phyloP scores from a whole-genome alignment of 2,329 filamentous ascomycete genomes.

The Coniochaeta sp. region DNA sequence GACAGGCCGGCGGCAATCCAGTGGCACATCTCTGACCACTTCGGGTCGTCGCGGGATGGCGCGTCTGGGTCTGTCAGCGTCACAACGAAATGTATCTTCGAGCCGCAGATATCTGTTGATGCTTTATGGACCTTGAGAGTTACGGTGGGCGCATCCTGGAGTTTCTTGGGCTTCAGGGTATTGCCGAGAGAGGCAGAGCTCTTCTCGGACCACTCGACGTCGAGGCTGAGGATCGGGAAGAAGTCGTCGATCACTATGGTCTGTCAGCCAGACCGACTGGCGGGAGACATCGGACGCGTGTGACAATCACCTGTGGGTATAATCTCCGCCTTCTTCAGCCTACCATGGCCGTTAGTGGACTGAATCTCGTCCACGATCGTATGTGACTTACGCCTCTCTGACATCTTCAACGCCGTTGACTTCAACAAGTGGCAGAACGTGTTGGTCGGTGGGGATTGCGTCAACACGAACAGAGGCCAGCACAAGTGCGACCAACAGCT shows the following conservation, averaged over 20 bases:
- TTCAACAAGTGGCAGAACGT: background rate
- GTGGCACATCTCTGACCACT: conserved; percentile 39
- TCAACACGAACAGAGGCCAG: background rate
- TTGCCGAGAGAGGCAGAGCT: conserved; percentile 45
- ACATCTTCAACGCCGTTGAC: background rate
- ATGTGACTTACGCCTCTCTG: conserved; percentile 5
- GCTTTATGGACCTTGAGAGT: conserved; percentile 15
- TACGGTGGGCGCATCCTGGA: conserved; percentile 26
- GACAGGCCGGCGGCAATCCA: conserved; percentile 30
- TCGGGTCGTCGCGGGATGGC: conserved; percentile 31
- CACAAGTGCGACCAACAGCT: background rate
- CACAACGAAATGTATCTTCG: conserved; percentile 19
- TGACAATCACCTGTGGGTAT: conserved; percentile 14
- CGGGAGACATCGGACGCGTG: background rate
- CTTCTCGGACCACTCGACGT: conserved; percentile 36
- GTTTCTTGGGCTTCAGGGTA: conserved; percentile 27
- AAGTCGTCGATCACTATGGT: conserved; percentile 51
- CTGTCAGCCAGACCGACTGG: conserved; percentile 3
- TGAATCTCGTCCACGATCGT: conserved; percentile 19
- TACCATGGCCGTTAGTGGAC: conserved; percentile 18
- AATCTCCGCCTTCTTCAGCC: conserved; percentile 16
- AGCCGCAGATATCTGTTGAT: conserved; percentile 4
- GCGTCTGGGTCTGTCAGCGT: conserved; percentile 36
- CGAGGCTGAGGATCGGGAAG: conserved; percentile 42
- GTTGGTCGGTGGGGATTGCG: background rate